Evolutionary conservation across 2,329 filamentous ascomycete species (phyloP), one percentile per base, ranked within the genome.

Genomic region (Clarireedia monteithiana): DNA sequence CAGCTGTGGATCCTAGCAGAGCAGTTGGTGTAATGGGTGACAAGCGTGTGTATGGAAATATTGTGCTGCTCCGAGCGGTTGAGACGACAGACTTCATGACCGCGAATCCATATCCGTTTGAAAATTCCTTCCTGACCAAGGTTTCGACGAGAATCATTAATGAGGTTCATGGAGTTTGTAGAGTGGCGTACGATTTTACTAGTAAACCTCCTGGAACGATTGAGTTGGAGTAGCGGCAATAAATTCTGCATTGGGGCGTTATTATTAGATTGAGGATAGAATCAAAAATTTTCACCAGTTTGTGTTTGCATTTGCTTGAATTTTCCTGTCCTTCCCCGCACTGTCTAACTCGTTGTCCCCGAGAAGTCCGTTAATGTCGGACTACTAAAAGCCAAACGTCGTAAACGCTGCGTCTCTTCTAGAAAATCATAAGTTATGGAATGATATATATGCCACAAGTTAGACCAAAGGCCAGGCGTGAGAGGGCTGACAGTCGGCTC

Each of bases 131-230:
- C 67, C 74, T 92, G 59, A 81, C 82, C 71, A 74, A 74, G 58
- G 83, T 91, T 34, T 79, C 78, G 47, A 80, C 76, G 14, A 75
- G 85, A 58, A 91, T 91, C 65, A 81, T 88, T 58, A 92, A 90
- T 66, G 83, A 89, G 48, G 62, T 68, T 34, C 57, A 68, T 57
- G 87, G 87, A 10, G 81, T 91, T 17, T 82, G 81, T 63, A 75
- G 86, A 39, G 88, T 91, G 39, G 75, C 82, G 14, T 90, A 89
- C 65, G 85, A 90, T 65, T 68, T 75, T 63, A 76, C 74, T 60
- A 77, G 77, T 74, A 74, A 80, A 72, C 77, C 62, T 52, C 53
- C 62, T 38, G 64, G 65, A 59, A 89, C 86, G 2, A 89, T 89
- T 67, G 86, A 89, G 74, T 80, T 89, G 75, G 84, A 89, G 73